A percentile compares a stretch with the other conserved stretches of the same genome.
phyloP scores from a whole-genome alignment of 257 asterid species.

The Nicotiana undulata region DNA sequence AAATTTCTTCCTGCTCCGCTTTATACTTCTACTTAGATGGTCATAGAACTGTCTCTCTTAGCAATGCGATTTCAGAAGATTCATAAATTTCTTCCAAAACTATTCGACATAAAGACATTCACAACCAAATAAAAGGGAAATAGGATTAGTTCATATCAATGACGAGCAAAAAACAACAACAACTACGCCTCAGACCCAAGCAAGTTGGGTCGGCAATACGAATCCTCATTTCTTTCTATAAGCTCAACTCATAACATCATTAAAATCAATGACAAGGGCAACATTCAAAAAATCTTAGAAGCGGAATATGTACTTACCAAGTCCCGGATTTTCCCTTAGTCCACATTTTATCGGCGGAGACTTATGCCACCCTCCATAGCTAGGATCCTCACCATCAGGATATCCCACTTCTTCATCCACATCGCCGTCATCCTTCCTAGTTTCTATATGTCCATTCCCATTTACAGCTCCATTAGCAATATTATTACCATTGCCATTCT shows the following conservation, averaged over 20 bases:
- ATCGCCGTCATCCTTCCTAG: conserved; percentile 42
- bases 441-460: conserved; percentile 34
- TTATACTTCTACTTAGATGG: background rate
- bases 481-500: conserved; percentile 15
- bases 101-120: background rate
- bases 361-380: conserved; percentile 48
- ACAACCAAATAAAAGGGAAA: background rate
- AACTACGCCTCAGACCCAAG: too few relatives aligned
- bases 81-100: background rate
- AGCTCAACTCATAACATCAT: too few relatives aligned
- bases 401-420: conserved; percentile 28
- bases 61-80: background rate
- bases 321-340: conserved; percentile 75
- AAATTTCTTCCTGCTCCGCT: background rate
- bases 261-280: background rate
- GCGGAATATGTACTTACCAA: conserved; percentile 40
- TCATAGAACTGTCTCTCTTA: background rate
- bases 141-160: background rate
- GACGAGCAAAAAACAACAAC: background rate
- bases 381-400: conserved; percentile 46
- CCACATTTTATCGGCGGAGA: conserved; percentile 58
- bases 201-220: too few relatives aligned
- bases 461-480: conserved; percentile 1
- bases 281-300: background rate
- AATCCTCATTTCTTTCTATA: too few relatives aligned